Evolutionary conservation across 345 rosid species (phyloP), one percentile per base, ranked within the genome.

Genomic region (Gossypium australe): DNA sequence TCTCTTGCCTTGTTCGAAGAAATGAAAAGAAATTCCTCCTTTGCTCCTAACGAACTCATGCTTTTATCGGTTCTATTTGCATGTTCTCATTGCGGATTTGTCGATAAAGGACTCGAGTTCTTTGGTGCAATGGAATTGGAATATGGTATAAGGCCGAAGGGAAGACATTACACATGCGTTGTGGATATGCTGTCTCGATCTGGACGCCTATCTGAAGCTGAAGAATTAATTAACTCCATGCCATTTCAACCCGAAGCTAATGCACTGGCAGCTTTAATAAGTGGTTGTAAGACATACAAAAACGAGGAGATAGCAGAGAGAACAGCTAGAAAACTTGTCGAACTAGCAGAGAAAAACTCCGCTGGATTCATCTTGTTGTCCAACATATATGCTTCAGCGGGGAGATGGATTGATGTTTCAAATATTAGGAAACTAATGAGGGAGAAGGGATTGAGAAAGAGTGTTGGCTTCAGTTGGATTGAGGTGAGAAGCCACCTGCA

Each of bases 111-210:
- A 60, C 77, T 87, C 16, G 9, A 56, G 45, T 81, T 81, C 53
- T 87, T 89, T 34, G 75, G 81, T 18, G 66, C 83, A 2, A 85
- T 89, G 87, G 86, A 84, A 71, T 64, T 70, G 0, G 68, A 74
- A 24, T 85, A 86, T 47, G 81, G 83, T 41, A 57, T 87, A 71
- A 80, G 82, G 78, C 89, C 87, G 1, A 77, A 59, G 47, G 85
- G 78, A 69, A 78, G 61, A 67, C 93, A 87, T 78, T 85, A 80
- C 57, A 87, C 86, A 12, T 85, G 90, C 11, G 59, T 87, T 17
- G 86, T 87, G 16, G 90, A 89, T 66, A 85, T 89, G 93, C 84
- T 89, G 12, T 81, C 88, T 59, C 85, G 90, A 59, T 81, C 84
- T 9, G 90, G 93, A 34, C 85, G 86, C 29, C 84, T 89, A 48